Evolutionary conservation across 176 grass and related monocot genomes (phyloP).

Genomic region (Hyparrhenia diplandra): DNA sequence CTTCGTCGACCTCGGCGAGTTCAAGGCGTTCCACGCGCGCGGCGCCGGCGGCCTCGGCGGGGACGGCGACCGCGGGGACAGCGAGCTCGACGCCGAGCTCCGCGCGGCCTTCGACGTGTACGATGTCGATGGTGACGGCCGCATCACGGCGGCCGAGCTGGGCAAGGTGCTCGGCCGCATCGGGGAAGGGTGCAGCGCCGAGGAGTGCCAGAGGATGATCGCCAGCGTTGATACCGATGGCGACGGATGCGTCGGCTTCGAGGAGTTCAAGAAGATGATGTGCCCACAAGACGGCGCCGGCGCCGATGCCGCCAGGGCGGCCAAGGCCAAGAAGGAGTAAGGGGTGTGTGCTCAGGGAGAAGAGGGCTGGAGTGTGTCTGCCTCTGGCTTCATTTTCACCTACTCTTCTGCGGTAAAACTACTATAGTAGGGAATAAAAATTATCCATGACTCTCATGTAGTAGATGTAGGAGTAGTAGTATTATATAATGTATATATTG

Average conservation of each 20-base stretch:
- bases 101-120: conserved; percentile 72
- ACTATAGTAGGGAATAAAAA: not conserved
- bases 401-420: not conserved
- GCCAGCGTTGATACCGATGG: conserved; percentile 65
- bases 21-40: conserved; percentile 56
- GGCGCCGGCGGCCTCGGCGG: not conserved
- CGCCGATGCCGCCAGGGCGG: not conserved
- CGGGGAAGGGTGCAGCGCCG: conserved; percentile 46
- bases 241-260: conserved; percentile 69
- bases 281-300: not conserved
- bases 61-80: not conserved
- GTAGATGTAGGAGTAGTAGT: not conserved
- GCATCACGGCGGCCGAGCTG: conserved; percentile 73
- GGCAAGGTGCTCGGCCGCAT: conserved; percentile 45
- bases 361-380: not conserved
- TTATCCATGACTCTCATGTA: not conserved
- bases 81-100: conserved; percentile 46
- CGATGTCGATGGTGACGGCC: conserved; percentile 61
- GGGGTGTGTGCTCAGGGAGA: not conserved
- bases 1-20: conserved; percentile 70
- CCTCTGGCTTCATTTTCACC: not conserved
- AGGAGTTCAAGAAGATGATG: conserved; percentile 97
- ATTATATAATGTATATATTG: not conserved
- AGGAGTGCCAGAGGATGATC: conserved; percentile 80
- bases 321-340: conserved; percentile 37